A percentile compares a stretch with the other conserved stretches of the same genome.
Conservation (phyloP, 2,329 filamentous ascomycete genomes). For the Alternaria consortialis region DNA sequence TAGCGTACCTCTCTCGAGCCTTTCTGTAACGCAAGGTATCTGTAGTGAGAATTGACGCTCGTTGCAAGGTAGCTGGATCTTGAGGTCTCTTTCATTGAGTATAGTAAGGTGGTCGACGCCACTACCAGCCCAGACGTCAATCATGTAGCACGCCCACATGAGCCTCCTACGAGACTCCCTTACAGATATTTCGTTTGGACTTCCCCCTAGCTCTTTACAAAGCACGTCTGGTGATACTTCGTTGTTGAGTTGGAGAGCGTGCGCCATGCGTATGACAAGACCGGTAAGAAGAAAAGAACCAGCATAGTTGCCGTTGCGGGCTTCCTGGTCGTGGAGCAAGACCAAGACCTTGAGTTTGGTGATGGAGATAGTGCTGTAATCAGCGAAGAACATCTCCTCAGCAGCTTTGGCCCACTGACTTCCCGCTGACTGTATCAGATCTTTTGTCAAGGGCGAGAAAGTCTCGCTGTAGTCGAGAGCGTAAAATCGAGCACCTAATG, state of each 20-base stretch:
- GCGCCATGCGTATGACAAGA: conserved; percentile 44
- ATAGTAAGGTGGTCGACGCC: conserved; percentile 47
- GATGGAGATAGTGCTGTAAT: conserved; percentile 45
- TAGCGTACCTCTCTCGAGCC: conserved; percentile 35
- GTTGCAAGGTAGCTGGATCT: conserved; percentile 46
- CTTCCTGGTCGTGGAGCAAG: conserved; percentile 45
- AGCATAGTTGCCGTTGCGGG: conserved; percentile 44
- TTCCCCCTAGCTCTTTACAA: conserved; percentile 36
- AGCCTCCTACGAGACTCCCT: conserved; percentile 42
- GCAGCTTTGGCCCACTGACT: conserved; percentile 46
- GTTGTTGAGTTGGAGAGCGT: conserved; percentile 45
- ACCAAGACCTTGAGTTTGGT: conserved; percentile 44
- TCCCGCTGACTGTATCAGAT: conserved; percentile 43
- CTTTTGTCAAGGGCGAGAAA: conserved; percentile 35
- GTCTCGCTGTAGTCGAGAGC: conserved; percentile 44
- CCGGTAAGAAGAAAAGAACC: conserved; percentile 45
- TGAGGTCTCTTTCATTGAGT: conserved; percentile 44
- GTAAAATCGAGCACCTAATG: conserved; percentile 41
- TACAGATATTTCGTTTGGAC: conserved; percentile 41
- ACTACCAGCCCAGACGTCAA: conserved; percentile 48
- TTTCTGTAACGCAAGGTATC: conserved; percentile 42
- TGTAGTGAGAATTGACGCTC: conserved; percentile 45
- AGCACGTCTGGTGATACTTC: conserved; percentile 39
- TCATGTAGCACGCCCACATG: conserved; percentile 49
- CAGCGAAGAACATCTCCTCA: conserved; percentile 45